These are phyloP conservation scores for Colletotrichum limetticola DNA, from an alignment of 2,329 filamentous ascomycete genomes.

Conservation along the genomic window DNA sequence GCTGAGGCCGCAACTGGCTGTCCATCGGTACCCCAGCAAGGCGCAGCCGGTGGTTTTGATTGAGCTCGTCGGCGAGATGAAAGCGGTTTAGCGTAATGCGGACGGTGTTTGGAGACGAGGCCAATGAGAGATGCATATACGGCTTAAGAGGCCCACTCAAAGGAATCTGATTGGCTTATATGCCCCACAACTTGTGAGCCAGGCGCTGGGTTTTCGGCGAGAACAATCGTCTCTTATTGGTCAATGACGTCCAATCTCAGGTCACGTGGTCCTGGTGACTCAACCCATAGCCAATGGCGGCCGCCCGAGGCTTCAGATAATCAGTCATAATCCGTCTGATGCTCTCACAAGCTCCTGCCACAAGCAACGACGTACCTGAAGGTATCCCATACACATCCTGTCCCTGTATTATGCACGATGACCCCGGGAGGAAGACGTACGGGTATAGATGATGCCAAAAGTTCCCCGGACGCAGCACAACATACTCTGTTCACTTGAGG, in stretches of 20 bases:
- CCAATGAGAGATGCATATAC: conserved; percentile 42
- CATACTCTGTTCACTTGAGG: neutral
- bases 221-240: conserved; percentile 44
- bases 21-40: conserved; percentile 30
- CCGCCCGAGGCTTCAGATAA: neutral
- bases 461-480: neutral
- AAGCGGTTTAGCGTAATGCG: conserved; percentile 47
- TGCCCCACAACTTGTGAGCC: conserved; percentile 42
- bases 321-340: neutral
- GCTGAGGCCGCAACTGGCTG: conserved; percentile 26
- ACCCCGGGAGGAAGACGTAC: neutral
- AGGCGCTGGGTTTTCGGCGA: conserved; percentile 48
- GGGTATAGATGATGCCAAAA: neutral
- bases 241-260: conserved; percentile 39
- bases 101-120: neutral
- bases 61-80: conserved; percentile 53
- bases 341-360: neutral
- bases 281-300: conserved; percentile 36
- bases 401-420: neutral
- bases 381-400: neutral
- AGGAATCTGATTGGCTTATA: conserved; percentile 41
- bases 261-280: conserved; percentile 35
- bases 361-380: neutral
- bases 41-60: conserved; percentile 36
- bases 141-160: neutral